A percentile compares a stretch with the other conserved stretches of the same genome.
Conservation (phyloP, 1,139 yeast genomes). For the Hansenula lynferdii region DNA sequence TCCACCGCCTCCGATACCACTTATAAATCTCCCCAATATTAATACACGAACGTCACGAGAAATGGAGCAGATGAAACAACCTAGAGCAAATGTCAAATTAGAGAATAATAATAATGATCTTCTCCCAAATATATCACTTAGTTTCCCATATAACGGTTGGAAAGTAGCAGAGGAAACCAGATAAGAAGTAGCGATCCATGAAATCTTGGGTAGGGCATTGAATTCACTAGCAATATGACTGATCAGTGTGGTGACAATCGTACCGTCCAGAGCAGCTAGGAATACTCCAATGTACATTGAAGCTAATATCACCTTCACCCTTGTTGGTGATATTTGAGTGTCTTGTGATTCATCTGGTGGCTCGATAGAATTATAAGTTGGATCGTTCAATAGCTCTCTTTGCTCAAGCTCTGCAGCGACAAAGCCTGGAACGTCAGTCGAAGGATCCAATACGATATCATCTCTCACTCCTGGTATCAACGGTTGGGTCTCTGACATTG, state of each 20-base stretch:
- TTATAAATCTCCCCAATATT: slow-evolving; percentile 55
- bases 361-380: slow-evolving; percentile 4
- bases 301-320: slow-evolving; percentile 20
- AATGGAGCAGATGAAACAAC: slow-evolving; percentile 44
- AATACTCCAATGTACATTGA: slow-evolving; percentile 41
- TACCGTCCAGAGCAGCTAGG: slow-evolving; percentile 51
- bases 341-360: slow-evolving; percentile 6
- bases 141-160: slow-evolving; percentile 74
- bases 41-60: slow-evolving; percentile 36
- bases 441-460: slow-evolving; percentile 22
- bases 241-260: slow-evolving; percentile 49
- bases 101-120: slow-evolving; percentile 42
- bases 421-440: slow-evolving; percentile 26
- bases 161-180: slow-evolving; percentile 50
- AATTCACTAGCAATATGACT: slow-evolving; percentile 54
- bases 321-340: slow-evolving; percentile 7
- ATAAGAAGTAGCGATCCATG: slow-evolving; percentile 58
- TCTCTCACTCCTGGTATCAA: slow-evolving; percentile 16
- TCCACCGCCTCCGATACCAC: slow-evolving; percentile 69
- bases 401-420: slow-evolving; percentile 26
- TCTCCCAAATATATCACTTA: slow-evolving; percentile 81
- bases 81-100: slow-evolving; percentile 41
- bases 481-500: slow-evolving; percentile 10
- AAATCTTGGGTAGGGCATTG: slow-evolving; percentile 41
- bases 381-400: slow-evolving; percentile 15